These are phyloP conservation scores for Arthrobotrys sphaeroides DNA, from an alignment of 2,329 filamentous ascomycete species.

Conservation along the genomic window DNA sequence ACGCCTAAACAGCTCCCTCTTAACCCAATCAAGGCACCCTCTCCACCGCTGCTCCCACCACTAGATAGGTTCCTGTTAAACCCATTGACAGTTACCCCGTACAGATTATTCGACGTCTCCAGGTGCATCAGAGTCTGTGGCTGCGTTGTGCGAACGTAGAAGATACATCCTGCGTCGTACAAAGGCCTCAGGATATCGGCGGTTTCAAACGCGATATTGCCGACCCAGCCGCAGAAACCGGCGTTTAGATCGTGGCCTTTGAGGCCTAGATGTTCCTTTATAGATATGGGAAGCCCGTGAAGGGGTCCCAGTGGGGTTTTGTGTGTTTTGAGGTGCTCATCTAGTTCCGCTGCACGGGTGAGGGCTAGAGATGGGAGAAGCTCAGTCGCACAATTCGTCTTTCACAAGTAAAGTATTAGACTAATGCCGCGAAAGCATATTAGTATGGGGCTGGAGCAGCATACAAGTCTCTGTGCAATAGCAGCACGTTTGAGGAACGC, in stretches of 20 bases:
- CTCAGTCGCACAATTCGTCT: slow-evolving; percentile 65
- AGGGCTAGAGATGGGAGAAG: slow-evolving; percentile 61
- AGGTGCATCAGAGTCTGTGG: slow-evolving; percentile 66
- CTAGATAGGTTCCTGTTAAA: slow-evolving; percentile 65
- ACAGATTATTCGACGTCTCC: slow-evolving; percentile 66
- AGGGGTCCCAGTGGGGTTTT: slow-evolving; percentile 60
- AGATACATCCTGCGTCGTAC: slow-evolving; percentile 65
- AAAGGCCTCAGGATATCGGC: slow-evolving; percentile 65
- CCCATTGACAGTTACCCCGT: slow-evolving; percentile 67
- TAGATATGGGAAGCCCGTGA: slow-evolving; percentile 65
- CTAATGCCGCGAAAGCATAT: neutral
- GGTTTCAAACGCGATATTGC: slow-evolving; percentile 63
- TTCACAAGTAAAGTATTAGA: slow-evolving; percentile 36
- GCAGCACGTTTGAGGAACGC: slow-evolving; percentile 69
- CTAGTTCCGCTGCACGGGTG: slow-evolving; percentile 59
- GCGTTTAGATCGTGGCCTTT: slow-evolving; percentile 65
- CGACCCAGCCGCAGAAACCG: slow-evolving; percentile 66
- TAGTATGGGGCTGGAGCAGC: neutral
- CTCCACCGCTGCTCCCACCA: slow-evolving; percentile 69
- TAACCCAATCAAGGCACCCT: slow-evolving; percentile 67
- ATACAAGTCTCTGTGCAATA: slow-evolving; percentile 66
- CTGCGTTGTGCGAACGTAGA: slow-evolving; percentile 67
- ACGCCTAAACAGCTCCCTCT: slow-evolving; percentile 67
- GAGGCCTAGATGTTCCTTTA: slow-evolving; percentile 67
- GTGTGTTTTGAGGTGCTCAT: slow-evolving; percentile 58